phyloP scores from a whole-genome alignment of 208 protist genomes.

The Angomonas deanei region DNA sequence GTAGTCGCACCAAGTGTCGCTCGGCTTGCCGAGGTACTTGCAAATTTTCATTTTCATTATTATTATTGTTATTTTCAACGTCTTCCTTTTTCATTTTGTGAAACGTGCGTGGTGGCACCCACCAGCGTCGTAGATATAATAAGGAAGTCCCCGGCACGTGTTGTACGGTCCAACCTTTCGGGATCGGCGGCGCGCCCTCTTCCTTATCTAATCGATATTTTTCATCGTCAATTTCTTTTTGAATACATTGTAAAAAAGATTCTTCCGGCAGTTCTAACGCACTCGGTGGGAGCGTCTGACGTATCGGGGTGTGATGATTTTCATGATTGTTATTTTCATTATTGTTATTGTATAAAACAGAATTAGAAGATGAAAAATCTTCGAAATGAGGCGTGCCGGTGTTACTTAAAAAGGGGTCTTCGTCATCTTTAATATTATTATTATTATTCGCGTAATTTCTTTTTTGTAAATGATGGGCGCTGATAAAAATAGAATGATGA shows the following conservation, averaged over 20 bases:
- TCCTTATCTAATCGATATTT: constrained; percentile 75
- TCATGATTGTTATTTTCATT: too few relatives aligned
- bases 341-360: too few relatives aligned
- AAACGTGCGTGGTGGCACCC: constrained; percentile 33
- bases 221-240: constrained; percentile 86
- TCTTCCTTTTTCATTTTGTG: neutral
- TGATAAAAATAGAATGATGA: too few relatives aligned
- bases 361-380: neutral
- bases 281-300: constrained; percentile 37
- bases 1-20: constrained; percentile 66
- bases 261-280: constrained; percentile 51
- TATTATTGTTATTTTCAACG: too few relatives aligned
- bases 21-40: constrained; percentile 20
- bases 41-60: too few relatives aligned
- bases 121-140: constrained; percentile 67
- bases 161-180: constrained; percentile 66
- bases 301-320: constrained; percentile 32
- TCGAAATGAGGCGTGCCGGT: neutral
- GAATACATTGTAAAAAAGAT: constrained; percentile 73
- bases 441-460: neutral
- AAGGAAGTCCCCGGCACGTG: constrained; percentile 63
- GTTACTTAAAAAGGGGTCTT: neutral
- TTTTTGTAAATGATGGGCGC: neutral
- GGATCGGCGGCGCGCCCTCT: constrained; percentile 49
- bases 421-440: constrained; percentile 1